Base-by-base conservation (phyloP, 352 stramenopile species). In the Phytophthora sp. region DNA sequence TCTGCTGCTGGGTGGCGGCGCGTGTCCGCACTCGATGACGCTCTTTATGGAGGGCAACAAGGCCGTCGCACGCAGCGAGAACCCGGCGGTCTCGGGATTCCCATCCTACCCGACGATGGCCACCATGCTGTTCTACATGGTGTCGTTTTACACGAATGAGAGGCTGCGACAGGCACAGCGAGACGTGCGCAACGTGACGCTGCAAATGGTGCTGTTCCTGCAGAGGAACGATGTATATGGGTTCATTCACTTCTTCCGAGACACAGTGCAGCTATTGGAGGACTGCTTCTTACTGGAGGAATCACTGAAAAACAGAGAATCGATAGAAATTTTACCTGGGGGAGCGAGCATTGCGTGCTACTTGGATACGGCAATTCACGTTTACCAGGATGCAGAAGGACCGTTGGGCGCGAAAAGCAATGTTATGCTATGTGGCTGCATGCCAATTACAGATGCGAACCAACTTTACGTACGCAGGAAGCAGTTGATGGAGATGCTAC, bases 81-180 rank as follows among this genome's bases (percentile, higher is more conserved):
- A 60, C 21, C 36, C 44, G 27, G 30, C 49, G 27, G 33, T 68
- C 0, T 73, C 68, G 6, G 66, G 66, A 21, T 71, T 77, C 18
- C 66, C 74, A 16, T 80, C 76, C 15, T 87, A 82, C 46, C 66
- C 77, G 11, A 82, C 74, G 2, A 71, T 88, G 31, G 79, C 72
- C 18, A 90, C 74, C 7, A 89, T 92, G 73, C 61, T 90, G 23
- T 86, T 92, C 35, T 89, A 90, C 44, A 86, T 92, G 79, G 51
- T 92, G 7, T 85, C 79, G 12, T 92, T 92, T 38, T 90, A 82
- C 50, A 82, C 74, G 2, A 88, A 82, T 24, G 49, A 70, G 16
- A 60, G 31, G 24, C 63, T 89, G 4, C 53, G 42, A 13, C 54
- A 74, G 7, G 69, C 79, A 1, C 82, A 90, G 33, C 31, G 55